Percentiles rank a stretch among this genome's conserved stretches.
These are phyloP conservation scores for Albizia julibrissin DNA, from an alignment of 306 rosid species.

Conservation along the genomic window DNA sequence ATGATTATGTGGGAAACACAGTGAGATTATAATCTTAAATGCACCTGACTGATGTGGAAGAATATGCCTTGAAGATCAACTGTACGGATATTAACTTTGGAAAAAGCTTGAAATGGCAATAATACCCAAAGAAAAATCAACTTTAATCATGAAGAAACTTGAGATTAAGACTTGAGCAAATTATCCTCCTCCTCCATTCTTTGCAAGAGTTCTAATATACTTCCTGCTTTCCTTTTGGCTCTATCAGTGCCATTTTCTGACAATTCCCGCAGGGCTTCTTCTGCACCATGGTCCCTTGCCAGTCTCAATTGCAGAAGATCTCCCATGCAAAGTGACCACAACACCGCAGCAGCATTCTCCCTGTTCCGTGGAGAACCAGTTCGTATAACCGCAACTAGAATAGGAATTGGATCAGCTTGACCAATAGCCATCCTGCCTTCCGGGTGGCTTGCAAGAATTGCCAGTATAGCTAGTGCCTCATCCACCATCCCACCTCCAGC, in stretches of 20 bases:
- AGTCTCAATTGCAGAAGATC: constrained; percentile 67
- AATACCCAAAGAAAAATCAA: background rate
- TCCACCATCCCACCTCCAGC: constrained; percentile 98
- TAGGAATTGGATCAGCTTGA: constrained; percentile 70
- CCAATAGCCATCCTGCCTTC: constrained; percentile 82
- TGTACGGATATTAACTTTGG: background rate
- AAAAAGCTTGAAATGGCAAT: background rate
- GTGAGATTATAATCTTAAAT: background rate
- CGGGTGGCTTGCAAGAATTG: constrained; percentile 83
- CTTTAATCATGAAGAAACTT: constrained; percentile 24
- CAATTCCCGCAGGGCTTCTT: constrained; percentile 70
- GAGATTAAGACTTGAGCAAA: constrained; percentile 34
- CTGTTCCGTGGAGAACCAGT: constrained; percentile 95
- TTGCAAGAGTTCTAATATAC: constrained; percentile 68
- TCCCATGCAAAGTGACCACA: constrained; percentile 83
- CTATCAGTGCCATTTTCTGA: constrained; percentile 94
- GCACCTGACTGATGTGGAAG: background rate
- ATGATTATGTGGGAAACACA: background rate
- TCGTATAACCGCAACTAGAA: constrained; percentile 76
- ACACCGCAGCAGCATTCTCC: constrained; percentile 86
- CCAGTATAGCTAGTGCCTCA: constrained; percentile 92
- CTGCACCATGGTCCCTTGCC: constrained; percentile 83
- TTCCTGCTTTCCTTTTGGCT: constrained; percentile 93
- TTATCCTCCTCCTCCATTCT: constrained; percentile 48
- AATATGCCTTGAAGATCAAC: background rate